A percentile compares a stretch with the other conserved stretches of the same genome.
Evolutionary conservation across 2,329 filamentous ascomycete genomes (phyloP).

Genomic region (Fusarium ramigenum): DNA sequence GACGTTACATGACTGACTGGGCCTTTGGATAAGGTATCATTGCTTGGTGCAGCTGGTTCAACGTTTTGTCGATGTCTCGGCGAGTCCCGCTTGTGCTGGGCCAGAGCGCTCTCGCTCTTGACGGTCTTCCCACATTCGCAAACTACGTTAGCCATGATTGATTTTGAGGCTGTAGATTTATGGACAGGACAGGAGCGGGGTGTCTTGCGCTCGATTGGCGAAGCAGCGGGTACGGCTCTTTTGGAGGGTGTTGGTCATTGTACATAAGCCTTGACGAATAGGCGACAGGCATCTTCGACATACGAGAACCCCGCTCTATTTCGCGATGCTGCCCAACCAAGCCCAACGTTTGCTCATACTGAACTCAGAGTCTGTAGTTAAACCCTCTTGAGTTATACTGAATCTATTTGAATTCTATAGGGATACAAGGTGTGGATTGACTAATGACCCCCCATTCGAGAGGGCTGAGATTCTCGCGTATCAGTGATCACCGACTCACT

Average conservation of each 20-base stretch:
- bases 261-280: not conserved
- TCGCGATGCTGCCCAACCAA: not conserved
- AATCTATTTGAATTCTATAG: no score
- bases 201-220: no score
- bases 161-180: not conserved
- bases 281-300: not conserved
- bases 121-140: not conserved
- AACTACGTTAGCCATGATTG: not conserved
- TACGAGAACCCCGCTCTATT: not conserved
- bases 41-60: not conserved
- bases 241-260: not conserved
- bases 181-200: not conserved
- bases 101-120: not conserved
- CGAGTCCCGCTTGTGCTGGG: not conserved
- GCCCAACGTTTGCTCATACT: not conserved
- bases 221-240: not conserved
- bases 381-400: no score
- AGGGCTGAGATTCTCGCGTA: no score
- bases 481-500: no score
- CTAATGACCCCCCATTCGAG: no score
- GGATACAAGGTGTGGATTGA: no score
- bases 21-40: not conserved
- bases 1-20: not conserved
- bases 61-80: not conserved
- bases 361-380: no score